Base-by-base conservation (phyloP, 139 green algal species). In the Nannochloris sp. region DNA sequence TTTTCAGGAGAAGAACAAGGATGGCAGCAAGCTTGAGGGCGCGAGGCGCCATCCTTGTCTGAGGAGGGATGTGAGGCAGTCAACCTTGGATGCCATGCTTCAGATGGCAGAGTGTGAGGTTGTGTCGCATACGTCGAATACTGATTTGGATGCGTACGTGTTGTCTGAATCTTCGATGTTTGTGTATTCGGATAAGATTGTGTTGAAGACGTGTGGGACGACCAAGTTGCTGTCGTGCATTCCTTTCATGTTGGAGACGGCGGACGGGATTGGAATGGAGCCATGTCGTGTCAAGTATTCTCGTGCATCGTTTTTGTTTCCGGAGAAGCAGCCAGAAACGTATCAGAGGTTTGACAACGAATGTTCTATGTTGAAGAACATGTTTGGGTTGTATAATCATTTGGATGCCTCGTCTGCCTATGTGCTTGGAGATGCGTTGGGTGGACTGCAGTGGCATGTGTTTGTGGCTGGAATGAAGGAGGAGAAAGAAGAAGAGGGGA, bases 141-240 rank as follows among this genome's bases (percentile, higher is more conserved):
- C 58, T 3, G 2, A 74, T 16, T 89, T 97, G 46, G 93, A 98
- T 76, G 87, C 91, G 2, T 99, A 99, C 66, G 91, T 99, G 26
- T 83, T 99, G 45, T 95, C 85, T 2, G 94, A 99, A 83, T 91
- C 76, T 44, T 88, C 70, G 56, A 78, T 98, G 36, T 99, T 99
- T 74, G 84, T 99, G n/a, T 96, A 93, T 70, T 80, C 89, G 3
- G 49, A 68, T 63, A 65, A 57, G 59, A 81, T 91, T 53, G 83
- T 98, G 4, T 79, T 99, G 25, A 99, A 99, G 84, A 99, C 94
- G 0, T 99, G 94, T 75, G 94, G 94, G 61, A 98, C 88, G 62
- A 99, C 94, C 20, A 74, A 76, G 56, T 84, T 98, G 43, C 83
- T 98, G 40, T 69, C 79, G 61, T 82, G 81, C 3, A 79, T 97